phyloP scores from a whole-genome alignment of 2,329 filamentous ascomycete species.

The Westerdykella aurantiaca region DNA sequence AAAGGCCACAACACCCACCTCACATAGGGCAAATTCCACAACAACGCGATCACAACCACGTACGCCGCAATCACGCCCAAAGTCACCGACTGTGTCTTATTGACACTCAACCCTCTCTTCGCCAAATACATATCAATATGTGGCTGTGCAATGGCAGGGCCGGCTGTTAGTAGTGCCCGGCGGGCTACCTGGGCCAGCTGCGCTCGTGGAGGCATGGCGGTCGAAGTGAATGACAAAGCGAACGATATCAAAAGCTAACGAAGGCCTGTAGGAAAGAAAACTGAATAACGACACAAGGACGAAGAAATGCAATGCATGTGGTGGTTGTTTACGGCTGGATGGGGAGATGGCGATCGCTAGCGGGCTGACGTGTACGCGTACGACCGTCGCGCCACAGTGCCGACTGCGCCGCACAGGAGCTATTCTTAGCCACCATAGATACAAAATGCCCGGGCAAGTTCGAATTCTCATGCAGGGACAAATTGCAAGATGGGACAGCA shows the following conservation, averaged over 20 bases:
- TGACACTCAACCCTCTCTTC: constrained; percentile 55
- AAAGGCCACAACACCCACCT: constrained; percentile 72
- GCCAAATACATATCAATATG: constrained; percentile 34
- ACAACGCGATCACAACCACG: constrained; percentile 65
- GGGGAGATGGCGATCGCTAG: neutral
- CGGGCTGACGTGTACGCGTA: constrained; percentile 7
- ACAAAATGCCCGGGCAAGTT: too few relatives aligned
- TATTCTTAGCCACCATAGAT: neutral
- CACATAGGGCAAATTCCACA: constrained; percentile 78
- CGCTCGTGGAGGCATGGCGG: constrained; percentile 19
- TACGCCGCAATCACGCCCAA: constrained; percentile 67
- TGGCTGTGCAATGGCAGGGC: constrained; percentile 20
- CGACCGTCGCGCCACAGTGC: neutral
- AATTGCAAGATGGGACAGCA: too few relatives aligned
- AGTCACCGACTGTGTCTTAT: constrained; percentile 64
- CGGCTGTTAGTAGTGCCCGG: constrained; percentile 21
- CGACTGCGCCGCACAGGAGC: constrained; percentile 1
- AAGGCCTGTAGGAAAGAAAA: neutral
- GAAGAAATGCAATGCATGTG: neutral
- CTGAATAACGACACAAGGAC: neutral
- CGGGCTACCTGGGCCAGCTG: constrained; percentile 21
- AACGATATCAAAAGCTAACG: neutral
- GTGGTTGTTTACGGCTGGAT: neutral
- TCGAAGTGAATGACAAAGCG: neutral
- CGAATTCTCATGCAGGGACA: too few relatives aligned